Conservation (phyloP, 164 flowering plant species). For the Taxillus chinensis region DNA sequence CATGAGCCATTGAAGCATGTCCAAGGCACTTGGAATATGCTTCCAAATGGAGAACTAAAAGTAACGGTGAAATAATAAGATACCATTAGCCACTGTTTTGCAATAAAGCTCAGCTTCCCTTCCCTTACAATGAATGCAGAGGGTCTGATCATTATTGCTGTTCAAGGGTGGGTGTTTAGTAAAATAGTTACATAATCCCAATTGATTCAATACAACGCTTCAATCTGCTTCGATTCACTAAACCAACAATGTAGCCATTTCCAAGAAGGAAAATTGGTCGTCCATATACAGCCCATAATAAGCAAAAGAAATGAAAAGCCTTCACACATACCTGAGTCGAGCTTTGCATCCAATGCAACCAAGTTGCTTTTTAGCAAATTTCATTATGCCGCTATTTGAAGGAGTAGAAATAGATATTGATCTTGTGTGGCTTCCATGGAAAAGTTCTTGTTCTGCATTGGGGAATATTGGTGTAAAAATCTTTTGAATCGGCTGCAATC, state of each 20-base stretch:
- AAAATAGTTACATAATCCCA: too few species aligned
- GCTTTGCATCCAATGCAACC: conserved; percentile 94
- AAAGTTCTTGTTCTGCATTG: conserved; percentile 88
- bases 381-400: conserved; percentile 87
- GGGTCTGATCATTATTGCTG: conserved; percentile 66
- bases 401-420: conserved; percentile 93
- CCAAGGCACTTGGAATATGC: neutral
- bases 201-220: too few species aligned
- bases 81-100: conserved; percentile 85
- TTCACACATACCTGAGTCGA: conserved; percentile 42
- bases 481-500: conserved; percentile 92
- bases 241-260: too few species aligned
- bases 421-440: conserved; percentile 90
- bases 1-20: neutral
- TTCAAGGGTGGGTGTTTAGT: neutral
- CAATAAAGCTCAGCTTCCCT: conserved; percentile 95
- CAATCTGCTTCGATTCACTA: too few species aligned
- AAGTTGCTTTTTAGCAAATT: conserved; percentile 85
- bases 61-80: neutral
- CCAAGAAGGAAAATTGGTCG: too few species aligned
- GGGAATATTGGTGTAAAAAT: neutral
- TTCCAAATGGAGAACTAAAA: neutral
- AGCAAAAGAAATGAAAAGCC: neutral
- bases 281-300: neutral
- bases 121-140: conserved; percentile 92